Evolutionary conservation across 305 asterid genomes (phyloP).

Genomic region (Fraxinus velutina): DNA sequence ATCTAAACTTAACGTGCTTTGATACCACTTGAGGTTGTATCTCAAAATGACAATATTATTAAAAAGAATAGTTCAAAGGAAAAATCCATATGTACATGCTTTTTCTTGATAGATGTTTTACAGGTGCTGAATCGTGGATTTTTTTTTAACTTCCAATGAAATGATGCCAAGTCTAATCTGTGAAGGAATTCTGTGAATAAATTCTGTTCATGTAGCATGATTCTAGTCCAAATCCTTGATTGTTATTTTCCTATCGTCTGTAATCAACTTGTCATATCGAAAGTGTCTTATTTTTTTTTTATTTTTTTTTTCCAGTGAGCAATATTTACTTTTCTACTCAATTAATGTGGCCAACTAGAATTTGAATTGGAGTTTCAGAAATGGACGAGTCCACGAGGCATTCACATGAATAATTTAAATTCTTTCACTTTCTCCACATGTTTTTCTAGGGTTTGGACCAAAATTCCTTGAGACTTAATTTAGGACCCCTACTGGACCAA

Average conservation of each 20-base stretch:
- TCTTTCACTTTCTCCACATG: conserved; percentile 13
- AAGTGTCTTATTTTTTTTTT: too few species aligned
- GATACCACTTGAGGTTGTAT: background rate
- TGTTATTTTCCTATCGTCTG: too few species aligned
- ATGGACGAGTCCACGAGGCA: conserved; percentile 27
- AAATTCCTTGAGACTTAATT: background rate
- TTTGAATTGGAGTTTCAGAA: background rate
- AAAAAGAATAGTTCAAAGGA: too few species aligned
- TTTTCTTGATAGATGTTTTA: too few species aligned
- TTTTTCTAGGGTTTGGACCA: conserved; percentile 21
- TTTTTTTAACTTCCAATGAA: too few species aligned
- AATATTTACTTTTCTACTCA: background rate
- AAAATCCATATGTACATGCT: too few species aligned
- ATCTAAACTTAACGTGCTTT: background rate
- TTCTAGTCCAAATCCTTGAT: too few species aligned
- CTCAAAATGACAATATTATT: background rate
- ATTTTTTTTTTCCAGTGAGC: background rate
- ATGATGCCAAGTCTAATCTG: too few species aligned
- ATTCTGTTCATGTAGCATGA: too few species aligned
- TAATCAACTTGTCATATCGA: too few species aligned
- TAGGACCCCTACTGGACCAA: conserved; percentile 27
- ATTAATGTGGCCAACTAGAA: background rate
- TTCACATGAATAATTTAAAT: conserved; percentile 24
- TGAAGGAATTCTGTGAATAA: too few species aligned
- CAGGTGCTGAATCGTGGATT: too few species aligned